Base-by-base conservation (phyloP, 2,329 filamentous ascomycete species). In the Ophiosphaerella korrae region DNA sequence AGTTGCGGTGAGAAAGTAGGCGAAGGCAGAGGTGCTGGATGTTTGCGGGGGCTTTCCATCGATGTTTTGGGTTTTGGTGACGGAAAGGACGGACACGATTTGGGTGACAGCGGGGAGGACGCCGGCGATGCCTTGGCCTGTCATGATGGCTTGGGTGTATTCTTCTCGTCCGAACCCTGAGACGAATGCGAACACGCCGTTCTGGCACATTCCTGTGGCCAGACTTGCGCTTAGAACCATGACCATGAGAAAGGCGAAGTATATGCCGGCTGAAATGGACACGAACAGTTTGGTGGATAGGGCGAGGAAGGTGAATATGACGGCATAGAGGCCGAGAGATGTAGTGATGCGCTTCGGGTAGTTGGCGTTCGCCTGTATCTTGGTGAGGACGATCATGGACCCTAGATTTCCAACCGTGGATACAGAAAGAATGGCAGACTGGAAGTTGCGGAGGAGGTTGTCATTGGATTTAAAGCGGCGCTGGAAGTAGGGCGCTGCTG, bases 131-230 rank as follows among this genome's bases (percentile, higher is more conserved):
- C 88, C 93, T 74, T 99, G 94, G 1, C 94, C 94, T 3, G 88
- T 87, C 92, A 99, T 97, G 73, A 97, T 92, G 21, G 88, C 93
- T 75, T 97, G 93, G 48, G 91, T 96, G 73, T 97, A 99, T 73
- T 94, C 90, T 16, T 88, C 84, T 44, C 89, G 81, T 32, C 88
- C 90, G 67, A 96, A 97, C 45, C 90, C 88, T 3, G 89, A 85
- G 3, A 91, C 92, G 70, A 92, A 97, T 2, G 94, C 91, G 71
- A 97, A 96, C 9, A 94, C 85, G 14, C 94, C 94, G 72, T 97
- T 97, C 75, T 97, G 94, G 60, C 92, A 89, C 43, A 97, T 79
- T 0, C 89, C 92, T 0, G 92, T 89, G 0, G 90, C 92, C 68
- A 88, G 80, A 58, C 91, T 90, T 0, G 92, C 85, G n/a, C 79